A percentile compares a stretch with the other conserved stretches of the same genome.
Conservation (phyloP, 139 green algal genomes). For the Chlorella ohadii region DNA sequence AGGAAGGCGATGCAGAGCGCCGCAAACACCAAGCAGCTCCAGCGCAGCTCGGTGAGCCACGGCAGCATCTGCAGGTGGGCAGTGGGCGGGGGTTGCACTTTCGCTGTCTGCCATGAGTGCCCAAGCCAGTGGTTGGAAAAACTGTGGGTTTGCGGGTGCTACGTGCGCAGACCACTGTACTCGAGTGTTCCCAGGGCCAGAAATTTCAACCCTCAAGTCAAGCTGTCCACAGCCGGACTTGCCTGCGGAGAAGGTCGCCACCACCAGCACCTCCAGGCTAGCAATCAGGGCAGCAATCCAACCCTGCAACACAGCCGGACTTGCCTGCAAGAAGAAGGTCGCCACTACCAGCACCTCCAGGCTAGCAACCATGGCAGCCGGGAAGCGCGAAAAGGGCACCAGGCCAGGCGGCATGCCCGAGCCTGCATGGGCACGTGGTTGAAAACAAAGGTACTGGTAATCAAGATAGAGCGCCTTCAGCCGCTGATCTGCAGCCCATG, state of each 20-base stretch:
- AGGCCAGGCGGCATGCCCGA: constrained; percentile 37
- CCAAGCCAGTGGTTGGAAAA: background rate
- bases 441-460: too few species aligned
- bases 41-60: background rate
- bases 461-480: too few species aligned
- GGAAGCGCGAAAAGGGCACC: constrained; percentile 34
- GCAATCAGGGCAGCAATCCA: background rate
- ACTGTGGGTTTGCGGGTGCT: too few species aligned
- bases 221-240: too few species aligned
- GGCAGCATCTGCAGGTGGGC: constrained; percentile 1
- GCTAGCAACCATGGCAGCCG: constrained; percentile 20
- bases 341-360: constrained; percentile 20
- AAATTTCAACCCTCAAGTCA: too few species aligned
- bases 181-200: too few species aligned
- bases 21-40: background rate
- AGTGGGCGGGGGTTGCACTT: too few species aligned
- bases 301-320: background rate
- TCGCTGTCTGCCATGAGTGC: too few species aligned
- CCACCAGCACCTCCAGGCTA: background rate
- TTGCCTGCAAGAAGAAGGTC: constrained; percentile 16
- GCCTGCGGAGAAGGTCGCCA: too few species aligned
- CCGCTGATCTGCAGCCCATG: too few species aligned
- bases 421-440: background rate
- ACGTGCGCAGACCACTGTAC: too few species aligned
- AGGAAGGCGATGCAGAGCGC: background rate